Conservation (phyloP, 305 asterid genomes). For the Fraxinus latifolia region DNA sequence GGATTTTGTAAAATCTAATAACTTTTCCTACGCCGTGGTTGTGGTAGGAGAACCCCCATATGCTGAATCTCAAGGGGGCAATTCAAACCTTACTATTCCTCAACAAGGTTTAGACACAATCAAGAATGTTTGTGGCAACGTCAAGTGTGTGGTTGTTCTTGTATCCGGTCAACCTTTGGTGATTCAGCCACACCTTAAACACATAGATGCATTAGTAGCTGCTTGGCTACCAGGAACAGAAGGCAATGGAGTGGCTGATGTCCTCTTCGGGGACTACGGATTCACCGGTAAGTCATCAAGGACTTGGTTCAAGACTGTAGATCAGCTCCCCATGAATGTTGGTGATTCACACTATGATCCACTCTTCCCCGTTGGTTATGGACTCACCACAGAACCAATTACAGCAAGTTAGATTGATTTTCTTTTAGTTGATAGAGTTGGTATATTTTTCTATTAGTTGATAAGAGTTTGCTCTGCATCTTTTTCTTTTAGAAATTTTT, state of each 20-base stretch:
- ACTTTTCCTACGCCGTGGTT: conserved; percentile 49
- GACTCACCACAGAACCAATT: conserved; percentile 39
- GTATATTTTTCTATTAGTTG: background rate
- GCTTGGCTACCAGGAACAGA: conserved; percentile 74
- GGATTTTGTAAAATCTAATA: conserved; percentile 29
- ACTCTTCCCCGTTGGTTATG: conserved; percentile 54
- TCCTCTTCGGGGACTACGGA: conserved; percentile 52
- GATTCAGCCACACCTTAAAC: conserved; percentile 37
- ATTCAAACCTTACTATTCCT: conserved; percentile 35
- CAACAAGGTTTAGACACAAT: conserved; percentile 37
- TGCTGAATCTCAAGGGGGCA: conserved; percentile 49
- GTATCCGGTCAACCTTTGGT: conserved; percentile 57
- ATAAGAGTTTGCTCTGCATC: background rate
- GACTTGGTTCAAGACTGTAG: conserved; percentile 53
- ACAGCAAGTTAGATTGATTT: background rate
- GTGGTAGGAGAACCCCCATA: conserved; percentile 62
- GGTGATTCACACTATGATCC: conserved; percentile 64
- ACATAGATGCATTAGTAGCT: conserved; percentile 52
- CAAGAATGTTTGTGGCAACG: conserved; percentile 32
- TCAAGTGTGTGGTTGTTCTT: conserved; percentile 49
- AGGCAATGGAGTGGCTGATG: conserved; percentile 62
- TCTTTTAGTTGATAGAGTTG: background rate
- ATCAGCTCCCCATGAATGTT: conserved; percentile 63
- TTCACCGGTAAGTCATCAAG: conserved; percentile 54
- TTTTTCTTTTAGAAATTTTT: background rate